These are phyloP conservation scores for Diplodia corticola DNA, from an alignment of 2,329 filamentous ascomycete species.

Conservation along the genomic window DNA sequence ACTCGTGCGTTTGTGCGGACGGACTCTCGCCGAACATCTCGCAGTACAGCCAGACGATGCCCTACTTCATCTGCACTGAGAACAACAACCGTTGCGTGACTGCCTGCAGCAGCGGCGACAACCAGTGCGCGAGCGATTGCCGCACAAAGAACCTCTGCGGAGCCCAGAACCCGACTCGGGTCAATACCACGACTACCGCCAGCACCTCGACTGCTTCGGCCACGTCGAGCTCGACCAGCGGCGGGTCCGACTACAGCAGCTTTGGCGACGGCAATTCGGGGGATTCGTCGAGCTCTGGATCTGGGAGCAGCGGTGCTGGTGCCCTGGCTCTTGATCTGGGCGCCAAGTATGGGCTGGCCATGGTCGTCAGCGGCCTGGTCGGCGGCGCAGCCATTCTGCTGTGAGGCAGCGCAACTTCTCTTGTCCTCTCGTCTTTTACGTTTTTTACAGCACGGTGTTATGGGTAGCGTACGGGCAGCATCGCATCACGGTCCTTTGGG, in stretches of 20 bases:
- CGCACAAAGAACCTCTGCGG: slow-evolving; percentile 70
- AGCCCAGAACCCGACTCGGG: slow-evolving; percentile 61
- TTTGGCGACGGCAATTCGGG: slow-evolving; percentile 34
- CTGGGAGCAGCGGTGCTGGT: slow-evolving; percentile 35
- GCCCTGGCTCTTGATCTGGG: slow-evolving; percentile 53
- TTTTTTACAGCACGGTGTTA: slow-evolving; percentile 6
- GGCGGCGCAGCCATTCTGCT: slow-evolving; percentile 55
- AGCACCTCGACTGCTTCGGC: slow-evolving; percentile 47
- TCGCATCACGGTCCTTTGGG: slow-evolving; percentile 19
- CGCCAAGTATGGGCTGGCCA: slow-evolving; percentile 57
- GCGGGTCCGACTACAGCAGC: slow-evolving; percentile 5
- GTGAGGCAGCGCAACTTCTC: slow-evolving; percentile 26
- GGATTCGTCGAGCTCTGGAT: slow-evolving; percentile 29
- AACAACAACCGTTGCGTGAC: slow-evolving; percentile 69
- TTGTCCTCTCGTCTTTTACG: not conserved
- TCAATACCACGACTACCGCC: slow-evolving; percentile 57
- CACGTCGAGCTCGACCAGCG: slow-evolving; percentile 28
- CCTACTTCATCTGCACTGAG: slow-evolving; percentile 73
- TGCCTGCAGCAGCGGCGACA: slow-evolving; percentile 55
- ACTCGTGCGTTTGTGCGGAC: slow-evolving; percentile 70
- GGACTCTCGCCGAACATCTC: slow-evolving; percentile 68
- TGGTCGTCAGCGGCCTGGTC: slow-evolving; percentile 57
- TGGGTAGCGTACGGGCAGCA: not conserved
- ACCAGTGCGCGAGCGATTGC: slow-evolving; percentile 62
- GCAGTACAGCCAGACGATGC: slow-evolving; percentile 75